These are phyloP conservation scores for Inonotus hispidus DNA, from an alignment of 1,284 basidiomycete genomes.

Conservation along the genomic window DNA sequence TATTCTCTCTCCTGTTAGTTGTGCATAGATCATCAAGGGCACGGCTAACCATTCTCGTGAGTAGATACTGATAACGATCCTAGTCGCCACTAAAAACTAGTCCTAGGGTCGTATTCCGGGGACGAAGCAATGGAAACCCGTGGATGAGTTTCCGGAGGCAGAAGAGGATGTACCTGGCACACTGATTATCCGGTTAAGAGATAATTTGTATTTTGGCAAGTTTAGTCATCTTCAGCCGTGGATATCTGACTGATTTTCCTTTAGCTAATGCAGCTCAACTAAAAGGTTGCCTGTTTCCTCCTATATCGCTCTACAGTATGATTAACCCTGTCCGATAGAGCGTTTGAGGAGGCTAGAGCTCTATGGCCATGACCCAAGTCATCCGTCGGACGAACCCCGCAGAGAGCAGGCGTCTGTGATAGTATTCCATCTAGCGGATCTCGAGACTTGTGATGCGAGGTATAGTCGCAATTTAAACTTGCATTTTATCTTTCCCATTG, in stretches of 20 bases:
- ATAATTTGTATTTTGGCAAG: slow-evolving; percentile 76
- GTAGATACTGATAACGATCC: slow-evolving; percentile 12
- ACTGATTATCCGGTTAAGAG: slow-evolving; percentile 64
- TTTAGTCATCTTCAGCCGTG: neutral
- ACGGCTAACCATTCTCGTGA: slow-evolving; percentile 63
- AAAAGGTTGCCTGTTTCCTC: slow-evolving; percentile 44
- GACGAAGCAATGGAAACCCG: slow-evolving; percentile 76
- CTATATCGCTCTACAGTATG: slow-evolving; percentile 2
- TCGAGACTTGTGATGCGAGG: slow-evolving; percentile 83
- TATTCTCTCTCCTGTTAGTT: slow-evolving; percentile 82
- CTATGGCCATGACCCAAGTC: slow-evolving; percentile 70
- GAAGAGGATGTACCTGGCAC: slow-evolving; percentile 47
- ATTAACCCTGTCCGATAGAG: slow-evolving; percentile 35
- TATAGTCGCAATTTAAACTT: slow-evolving; percentile 33
- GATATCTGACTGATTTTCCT: slow-evolving; percentile 9
- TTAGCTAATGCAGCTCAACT: slow-evolving; percentile 85
- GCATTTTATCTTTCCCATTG: neutral
- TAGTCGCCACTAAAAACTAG: neutral
- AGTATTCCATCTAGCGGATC: slow-evolving; percentile 86
- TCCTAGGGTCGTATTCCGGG: slow-evolving; percentile 72
- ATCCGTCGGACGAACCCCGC: slow-evolving; percentile 83
- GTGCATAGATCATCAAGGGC: slow-evolving; percentile 81
- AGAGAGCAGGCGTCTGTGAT: slow-evolving; percentile 69
- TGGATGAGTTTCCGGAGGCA: slow-evolving; percentile 73
- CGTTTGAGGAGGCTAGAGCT: slow-evolving; percentile 74